phyloP scores from a whole-genome alignment of 495 filamentous ascomycete species.

The Penicillium samsonianum region DNA sequence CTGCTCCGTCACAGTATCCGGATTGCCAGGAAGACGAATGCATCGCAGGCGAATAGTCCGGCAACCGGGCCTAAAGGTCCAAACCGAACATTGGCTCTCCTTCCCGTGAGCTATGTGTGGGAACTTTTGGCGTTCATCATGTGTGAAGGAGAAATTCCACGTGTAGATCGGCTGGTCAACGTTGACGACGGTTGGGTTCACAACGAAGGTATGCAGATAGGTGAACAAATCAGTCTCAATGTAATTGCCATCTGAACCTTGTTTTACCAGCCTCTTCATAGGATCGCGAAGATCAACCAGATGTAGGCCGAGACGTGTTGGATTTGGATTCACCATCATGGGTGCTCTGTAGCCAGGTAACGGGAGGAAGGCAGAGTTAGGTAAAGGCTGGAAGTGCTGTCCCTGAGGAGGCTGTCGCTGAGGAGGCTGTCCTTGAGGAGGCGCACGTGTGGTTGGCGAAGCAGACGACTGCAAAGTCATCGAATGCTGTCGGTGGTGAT shows the following conservation, averaged over 20 bases:
- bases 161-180: slow-evolving; percentile 22
- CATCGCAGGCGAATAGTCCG: slow-evolving; percentile 47
- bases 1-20: slow-evolving; percentile 25
- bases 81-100: slow-evolving; percentile 16
- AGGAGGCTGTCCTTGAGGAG: background rate
- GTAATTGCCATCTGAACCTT: slow-evolving; percentile 13
- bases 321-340: slow-evolving; percentile 43
- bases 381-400: background rate
- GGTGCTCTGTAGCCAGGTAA: slow-evolving; percentile 30
- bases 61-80: slow-evolving; percentile 32
- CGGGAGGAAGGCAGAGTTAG: slow-evolving; percentile 32
- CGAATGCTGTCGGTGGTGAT: background rate
- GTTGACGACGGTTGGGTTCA: slow-evolving; percentile 40
- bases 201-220: slow-evolving; percentile 44
- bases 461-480: background rate
- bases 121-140: slow-evolving; percentile 19
- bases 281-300: slow-evolving; percentile 60
- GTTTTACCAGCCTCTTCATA: slow-evolving; percentile 37
- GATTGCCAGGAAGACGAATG: slow-evolving; percentile 23
- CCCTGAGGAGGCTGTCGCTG: background rate
- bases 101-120: slow-evolving; percentile 16
- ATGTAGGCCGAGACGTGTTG: slow-evolving; percentile 53
- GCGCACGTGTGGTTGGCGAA: background rate
- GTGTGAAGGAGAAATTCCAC: slow-evolving; percentile 33
- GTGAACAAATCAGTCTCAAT: slow-evolving; percentile 42